A percentile compares a stretch with the other conserved stretches of the same genome.
phyloP scores from a whole-genome alignment of 2,329 filamentous ascomycete genomes.

The Tolypocladium ovalisporum region DNA sequence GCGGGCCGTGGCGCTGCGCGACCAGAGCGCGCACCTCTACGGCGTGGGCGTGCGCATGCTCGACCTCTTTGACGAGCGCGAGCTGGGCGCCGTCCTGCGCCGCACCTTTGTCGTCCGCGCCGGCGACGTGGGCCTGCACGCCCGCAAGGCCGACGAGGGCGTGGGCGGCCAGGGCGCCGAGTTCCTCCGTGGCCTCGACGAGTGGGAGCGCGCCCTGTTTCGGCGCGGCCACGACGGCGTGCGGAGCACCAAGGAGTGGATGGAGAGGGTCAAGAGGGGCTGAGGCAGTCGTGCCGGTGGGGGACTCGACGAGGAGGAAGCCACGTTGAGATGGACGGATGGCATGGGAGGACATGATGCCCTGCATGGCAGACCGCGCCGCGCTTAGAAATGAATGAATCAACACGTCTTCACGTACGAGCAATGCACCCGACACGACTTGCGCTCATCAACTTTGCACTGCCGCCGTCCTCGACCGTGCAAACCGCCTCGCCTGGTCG shows the following conservation, averaged over 20 bases:
- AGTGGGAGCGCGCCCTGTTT: slow-evolving; percentile 74
- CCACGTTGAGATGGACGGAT: not conserved
- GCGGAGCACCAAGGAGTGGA: slow-evolving; percentile 60
- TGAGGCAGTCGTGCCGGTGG: slow-evolving; percentile 8
- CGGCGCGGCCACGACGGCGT: slow-evolving; percentile 63
- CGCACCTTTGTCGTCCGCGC: slow-evolving; percentile 75
- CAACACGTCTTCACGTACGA: not conserved
- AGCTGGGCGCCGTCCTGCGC: slow-evolving; percentile 63
- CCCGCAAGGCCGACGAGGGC: slow-evolving; percentile 65
- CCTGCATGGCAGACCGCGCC: not conserved
- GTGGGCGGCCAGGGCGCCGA: slow-evolving; percentile 55
- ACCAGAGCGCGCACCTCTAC: slow-evolving; percentile 81
- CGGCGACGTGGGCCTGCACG: slow-evolving; percentile 76
- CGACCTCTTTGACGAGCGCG: slow-evolving; percentile 75
- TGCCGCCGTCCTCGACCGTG: not conserved
- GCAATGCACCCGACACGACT: not conserved
- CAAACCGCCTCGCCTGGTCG: not conserved
- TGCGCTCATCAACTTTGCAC: not conserved
- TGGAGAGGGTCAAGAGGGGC: slow-evolving; percentile 40
- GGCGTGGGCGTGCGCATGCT: slow-evolving; percentile 74
- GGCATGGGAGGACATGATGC: not conserved
- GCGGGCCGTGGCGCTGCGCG: slow-evolving; percentile 70
- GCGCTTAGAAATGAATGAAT: too few species aligned
- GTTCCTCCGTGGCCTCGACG: slow-evolving; percentile 79
- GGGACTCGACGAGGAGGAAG: not conserved